Conservation (phyloP, 2,329 filamentous ascomycete species). For the Paecilomyces niveus region DNA sequence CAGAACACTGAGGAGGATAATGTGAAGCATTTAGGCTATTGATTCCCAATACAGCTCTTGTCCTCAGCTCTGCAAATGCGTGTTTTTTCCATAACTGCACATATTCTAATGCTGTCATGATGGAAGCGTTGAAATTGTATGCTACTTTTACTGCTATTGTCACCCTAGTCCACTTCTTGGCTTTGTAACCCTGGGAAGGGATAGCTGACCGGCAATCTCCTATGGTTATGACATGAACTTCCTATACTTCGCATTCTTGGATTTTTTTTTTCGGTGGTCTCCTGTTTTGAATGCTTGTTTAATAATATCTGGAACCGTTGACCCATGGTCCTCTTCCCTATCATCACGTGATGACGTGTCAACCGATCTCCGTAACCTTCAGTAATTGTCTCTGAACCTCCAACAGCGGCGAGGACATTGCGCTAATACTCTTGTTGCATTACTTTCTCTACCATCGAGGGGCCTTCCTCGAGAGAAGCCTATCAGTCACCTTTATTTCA, state of each 20-base stretch:
- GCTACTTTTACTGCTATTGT: conserved; percentile 5
- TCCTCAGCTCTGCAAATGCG: not conserved
- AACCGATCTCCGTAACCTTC: conserved; percentile 1
- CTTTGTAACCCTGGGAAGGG: not conserved
- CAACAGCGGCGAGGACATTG: not conserved
- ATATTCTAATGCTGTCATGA: conserved; percentile 4
- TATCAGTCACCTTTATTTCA: not conserved
- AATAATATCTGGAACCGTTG: not conserved
- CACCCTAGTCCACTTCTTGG: not conserved
- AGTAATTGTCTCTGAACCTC: not conserved
- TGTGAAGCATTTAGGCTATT: not conserved
- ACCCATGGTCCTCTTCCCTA: not conserved
- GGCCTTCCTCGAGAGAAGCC: not conserved
- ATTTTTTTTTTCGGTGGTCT: too few species aligned
- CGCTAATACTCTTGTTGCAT: not conserved
- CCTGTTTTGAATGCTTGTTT: not conserved
- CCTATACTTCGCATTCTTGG: too few species aligned
- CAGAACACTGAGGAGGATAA: not conserved
- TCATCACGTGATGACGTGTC: conserved; percentile 4
- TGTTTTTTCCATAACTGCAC: conserved; percentile 3
- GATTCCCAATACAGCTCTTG: not conserved
- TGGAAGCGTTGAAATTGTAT: conserved; percentile 7
- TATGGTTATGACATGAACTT: not conserved
- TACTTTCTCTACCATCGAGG: not conserved
- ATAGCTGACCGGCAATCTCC: not conserved